A percentile compares a stretch with the other conserved stretches of the same genome.
Conservation (phyloP, 257 asterid genomes). For the Solanum clarkiae region DNA sequence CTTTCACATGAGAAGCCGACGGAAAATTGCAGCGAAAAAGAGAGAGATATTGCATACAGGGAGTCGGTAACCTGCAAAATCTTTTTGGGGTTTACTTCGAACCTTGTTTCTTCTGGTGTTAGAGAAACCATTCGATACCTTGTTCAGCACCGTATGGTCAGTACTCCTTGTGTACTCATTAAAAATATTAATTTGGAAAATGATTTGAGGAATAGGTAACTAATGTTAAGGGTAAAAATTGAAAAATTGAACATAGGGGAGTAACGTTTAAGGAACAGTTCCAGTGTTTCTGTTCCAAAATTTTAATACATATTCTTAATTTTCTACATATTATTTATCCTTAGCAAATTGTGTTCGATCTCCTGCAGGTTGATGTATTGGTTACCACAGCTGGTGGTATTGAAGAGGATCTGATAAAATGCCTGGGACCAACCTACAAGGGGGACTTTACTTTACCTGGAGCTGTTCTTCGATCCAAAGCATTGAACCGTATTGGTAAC, state of each 20-base stretch:
- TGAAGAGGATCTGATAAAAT: conserved; percentile 93
- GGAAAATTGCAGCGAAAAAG: conserved; percentile 60
- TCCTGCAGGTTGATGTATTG: conserved; percentile 71
- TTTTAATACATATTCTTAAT: not conserved
- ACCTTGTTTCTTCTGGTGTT: conserved; percentile 82
- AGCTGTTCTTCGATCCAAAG: conserved; percentile 67
- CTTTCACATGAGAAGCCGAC: conserved; percentile 55
- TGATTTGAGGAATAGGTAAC: too few species aligned
- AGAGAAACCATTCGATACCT: conserved; percentile 74
- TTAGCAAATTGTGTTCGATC: not conserved
- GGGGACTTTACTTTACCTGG: conserved; percentile 85
- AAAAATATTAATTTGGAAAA: too few species aligned
- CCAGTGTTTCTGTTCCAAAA: too few species aligned
- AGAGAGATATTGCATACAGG: conserved; percentile 39
- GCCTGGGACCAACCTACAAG: conserved; percentile 83
- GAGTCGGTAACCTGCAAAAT: too few species aligned
- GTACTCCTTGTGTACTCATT: not conserved
- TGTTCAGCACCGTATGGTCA: conserved; percentile 75
- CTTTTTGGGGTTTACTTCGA: conserved; percentile 88
- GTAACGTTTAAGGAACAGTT: too few species aligned
- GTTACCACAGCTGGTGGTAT: conserved; percentile 97
- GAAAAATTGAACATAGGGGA: too few species aligned
- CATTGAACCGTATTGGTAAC: conserved; percentile 87
- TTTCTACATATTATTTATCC: not conserved
- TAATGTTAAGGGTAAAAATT: too few species aligned